These are phyloP conservation scores for Bipolaris victoriae DNA, from an alignment of 2,329 filamentous ascomycete species.

Conservation along the genomic window DNA sequence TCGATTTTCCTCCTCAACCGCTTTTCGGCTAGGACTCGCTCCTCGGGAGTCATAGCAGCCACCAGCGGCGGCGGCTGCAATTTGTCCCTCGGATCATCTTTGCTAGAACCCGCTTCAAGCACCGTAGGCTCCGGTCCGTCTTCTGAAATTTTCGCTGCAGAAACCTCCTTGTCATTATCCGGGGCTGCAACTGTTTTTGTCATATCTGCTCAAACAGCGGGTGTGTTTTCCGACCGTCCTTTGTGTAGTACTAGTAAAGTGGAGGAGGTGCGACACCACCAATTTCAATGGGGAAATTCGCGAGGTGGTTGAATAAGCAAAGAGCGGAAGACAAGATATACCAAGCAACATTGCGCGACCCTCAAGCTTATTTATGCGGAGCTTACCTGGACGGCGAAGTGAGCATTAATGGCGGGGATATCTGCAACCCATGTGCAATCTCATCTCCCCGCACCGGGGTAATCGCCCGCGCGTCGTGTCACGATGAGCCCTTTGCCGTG, in stretches of 20 bases:
- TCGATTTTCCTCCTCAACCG: constrained; percentile 74
- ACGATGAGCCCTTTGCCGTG: neutral
- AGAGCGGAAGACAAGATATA: constrained; percentile 12
- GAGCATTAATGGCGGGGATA: neutral
- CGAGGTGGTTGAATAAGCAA: neutral
- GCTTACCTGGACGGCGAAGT: constrained; percentile 13
- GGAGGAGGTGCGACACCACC: neutral
- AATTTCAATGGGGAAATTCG: neutral
- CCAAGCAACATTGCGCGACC: constrained; percentile 10
- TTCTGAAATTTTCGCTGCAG: constrained; percentile 32
- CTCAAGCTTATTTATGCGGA: constrained; percentile 27
- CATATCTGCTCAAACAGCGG: constrained; percentile 18
- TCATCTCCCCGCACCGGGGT: neutral
- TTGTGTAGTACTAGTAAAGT: neutral
- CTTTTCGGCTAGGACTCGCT: constrained; percentile 61
- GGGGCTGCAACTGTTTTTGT: constrained; percentile 26
- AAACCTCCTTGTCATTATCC: constrained; percentile 29
- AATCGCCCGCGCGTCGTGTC: neutral
- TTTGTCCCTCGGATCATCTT: constrained; percentile 22
- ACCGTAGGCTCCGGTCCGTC: constrained; percentile 15
- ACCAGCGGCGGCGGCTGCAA: constrained; percentile 44
- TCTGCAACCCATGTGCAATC: constrained; percentile 17
- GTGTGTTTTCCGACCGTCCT: neutral
- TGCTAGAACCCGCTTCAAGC: constrained; percentile 23
- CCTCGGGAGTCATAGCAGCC: constrained; percentile 56